Evolutionary conservation across 768 basidiomycete species (phyloP), one percentile per base, ranked within the genome.

Genomic region (Boletus insuetus): DNA sequence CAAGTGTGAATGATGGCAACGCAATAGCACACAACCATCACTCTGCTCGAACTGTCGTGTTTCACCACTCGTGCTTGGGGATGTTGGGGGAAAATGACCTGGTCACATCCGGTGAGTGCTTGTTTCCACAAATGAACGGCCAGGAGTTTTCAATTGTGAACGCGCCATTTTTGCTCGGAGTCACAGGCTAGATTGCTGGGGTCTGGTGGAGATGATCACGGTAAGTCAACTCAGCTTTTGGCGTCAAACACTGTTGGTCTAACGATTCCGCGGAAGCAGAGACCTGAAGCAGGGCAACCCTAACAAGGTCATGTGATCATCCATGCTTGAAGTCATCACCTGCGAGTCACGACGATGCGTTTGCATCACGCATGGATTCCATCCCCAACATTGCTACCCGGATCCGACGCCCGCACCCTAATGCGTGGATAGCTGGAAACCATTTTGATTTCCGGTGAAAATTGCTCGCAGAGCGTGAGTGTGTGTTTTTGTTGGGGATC

Each of bases 1-100:
- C 20, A 40, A 50, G 24, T 34, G n/a, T 31, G 29, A 20, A 31
- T 35, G 61, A 49, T 51, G 42, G 49, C 13, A 55, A 55, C 53
- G 46, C 6, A 34, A 31, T 40, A 20, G 14, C 37, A 20, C 2
- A 38, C 7, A 34, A 22, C 24, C 43, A 22, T 19, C 26, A 41
- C 24, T 37, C 17, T 31, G 16, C 38, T 19, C 9, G 16, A 9
- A 34, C 41, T 11, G 17, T 19, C 26, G 6, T 19, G 16, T 4
- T 24, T 32, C 20, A 19, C 34, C 41, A 24, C 26, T 34, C 35
- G 3, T 24, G 12, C 54, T 52, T 31, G 39, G 2, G 9, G 9
- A 31, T 22, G 37, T 46, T 9, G 38, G 32, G 26, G 20, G 17
- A 26, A 40, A 13, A 34, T 29, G 46, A 17, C 19, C 13, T 41